Evolutionary conservation across 192 early-diverging fungal species (phyloP).

Genomic region (Backusella circina): DNA sequence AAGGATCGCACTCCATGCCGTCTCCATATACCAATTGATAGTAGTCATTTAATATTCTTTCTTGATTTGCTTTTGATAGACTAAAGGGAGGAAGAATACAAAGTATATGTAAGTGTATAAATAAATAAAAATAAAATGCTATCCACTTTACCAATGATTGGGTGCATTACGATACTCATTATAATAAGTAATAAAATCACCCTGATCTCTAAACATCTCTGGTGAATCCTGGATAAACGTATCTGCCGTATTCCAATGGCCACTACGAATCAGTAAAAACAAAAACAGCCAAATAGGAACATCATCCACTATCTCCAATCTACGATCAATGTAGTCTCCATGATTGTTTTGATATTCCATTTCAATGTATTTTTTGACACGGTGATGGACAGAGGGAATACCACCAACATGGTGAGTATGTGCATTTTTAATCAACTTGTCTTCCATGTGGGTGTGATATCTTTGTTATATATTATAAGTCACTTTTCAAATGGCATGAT

Average conservation of each 20-base stretch:
- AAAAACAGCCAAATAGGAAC: slow-evolving; percentile 86
- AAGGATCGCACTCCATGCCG: slow-evolving; percentile 68
- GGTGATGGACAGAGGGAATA: slow-evolving; percentile 67
- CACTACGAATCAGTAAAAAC: slow-evolving; percentile 78
- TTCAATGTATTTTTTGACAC: slow-evolving; percentile 69
- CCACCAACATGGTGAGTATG: slow-evolving; percentile 75
- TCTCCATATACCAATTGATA: slow-evolving; percentile 38
- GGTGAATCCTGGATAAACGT: slow-evolving; percentile 61
- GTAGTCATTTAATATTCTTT: slow-evolving; percentile 57
- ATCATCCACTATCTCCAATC: slow-evolving; percentile 45
- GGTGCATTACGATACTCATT: slow-evolving; percentile 54
- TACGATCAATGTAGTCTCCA: slow-evolving; percentile 30
- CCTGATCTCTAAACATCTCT: slow-evolving; percentile 55
- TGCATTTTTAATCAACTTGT: slow-evolving; percentile 54
- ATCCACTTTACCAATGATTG: slow-evolving; percentile 30
- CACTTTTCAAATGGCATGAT: too few relatives aligned
- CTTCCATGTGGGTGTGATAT: slow-evolving; percentile 47
- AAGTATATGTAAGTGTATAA: not conserved
- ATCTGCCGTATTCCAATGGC: slow-evolving; percentile 63
- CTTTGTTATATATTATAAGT: not conserved
- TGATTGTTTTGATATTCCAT: slow-evolving; percentile 62
- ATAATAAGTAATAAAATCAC: slow-evolving; percentile 69
- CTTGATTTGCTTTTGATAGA: slow-evolving; percentile 45
- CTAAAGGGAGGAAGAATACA: slow-evolving; percentile 4
- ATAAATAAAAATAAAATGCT: not conserved